Evolutionary conservation across 73 alveolate genomes (phyloP).

Genomic region (Blepharisma stoltei): DNA sequence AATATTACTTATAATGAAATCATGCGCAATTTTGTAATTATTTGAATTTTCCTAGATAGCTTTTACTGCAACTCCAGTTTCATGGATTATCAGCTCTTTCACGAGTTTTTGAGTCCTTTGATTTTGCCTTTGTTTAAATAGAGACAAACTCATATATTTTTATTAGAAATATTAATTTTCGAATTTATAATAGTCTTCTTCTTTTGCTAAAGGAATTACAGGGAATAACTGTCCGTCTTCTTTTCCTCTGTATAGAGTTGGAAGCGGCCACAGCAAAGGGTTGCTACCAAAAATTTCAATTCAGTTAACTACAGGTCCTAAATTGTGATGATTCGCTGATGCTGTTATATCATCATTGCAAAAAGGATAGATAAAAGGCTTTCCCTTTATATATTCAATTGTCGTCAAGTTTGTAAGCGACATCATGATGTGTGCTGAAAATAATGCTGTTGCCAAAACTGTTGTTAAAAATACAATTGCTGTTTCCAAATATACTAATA

Average conservation of each 20-base stretch:
- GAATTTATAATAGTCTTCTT: too few species aligned
- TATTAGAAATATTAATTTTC: too few species aligned
- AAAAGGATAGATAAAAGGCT: not conserved
- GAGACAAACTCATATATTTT: too few species aligned
- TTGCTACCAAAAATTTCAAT: conserved; percentile 6
- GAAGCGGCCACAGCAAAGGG: conserved; percentile 14
- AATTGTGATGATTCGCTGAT: not conserved
- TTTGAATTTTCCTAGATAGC: too few species aligned
- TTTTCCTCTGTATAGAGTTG: not conserved
- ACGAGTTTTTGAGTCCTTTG: too few species aligned
- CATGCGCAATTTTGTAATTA: not conserved
- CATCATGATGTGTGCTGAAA: conserved; percentile 10
- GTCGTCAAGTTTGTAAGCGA: not conserved
- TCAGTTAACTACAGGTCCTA: not conserved
- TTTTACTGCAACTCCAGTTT: too few species aligned
- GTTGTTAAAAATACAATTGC: conserved; percentile 25
- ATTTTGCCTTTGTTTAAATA: too few species aligned
- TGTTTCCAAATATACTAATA: conserved; percentile 8
- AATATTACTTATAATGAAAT: not conserved
- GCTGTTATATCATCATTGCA: not conserved
- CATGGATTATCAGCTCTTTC: too few species aligned
- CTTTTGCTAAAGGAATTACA: not conserved
- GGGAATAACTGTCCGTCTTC: conserved; percentile 19
- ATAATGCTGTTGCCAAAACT: not conserved
- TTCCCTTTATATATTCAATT: conserved; percentile 20